Evolutionary conservation across 257 asterid genomes (phyloP).

Genomic region (Ballota nigra): DNA sequence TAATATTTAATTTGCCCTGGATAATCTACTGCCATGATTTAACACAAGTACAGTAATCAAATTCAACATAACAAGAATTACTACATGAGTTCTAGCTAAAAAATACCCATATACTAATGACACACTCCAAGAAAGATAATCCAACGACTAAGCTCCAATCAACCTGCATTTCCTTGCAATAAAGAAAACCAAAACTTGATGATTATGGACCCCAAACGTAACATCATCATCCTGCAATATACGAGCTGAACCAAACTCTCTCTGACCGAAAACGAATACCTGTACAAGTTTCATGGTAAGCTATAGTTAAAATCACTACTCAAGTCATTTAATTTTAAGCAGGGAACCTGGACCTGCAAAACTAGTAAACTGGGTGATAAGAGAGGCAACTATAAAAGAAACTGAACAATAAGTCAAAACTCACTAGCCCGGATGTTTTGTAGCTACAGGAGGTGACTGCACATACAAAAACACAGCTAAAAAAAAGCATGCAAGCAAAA

Average conservation of each 20-base stretch:
- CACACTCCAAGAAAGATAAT: neutral
- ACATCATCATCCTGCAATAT: conserved; percentile 39
- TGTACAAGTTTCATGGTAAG: conserved; percentile 70
- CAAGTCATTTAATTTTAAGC: conserved; percentile 42
- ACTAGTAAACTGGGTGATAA: conserved; percentile 50
- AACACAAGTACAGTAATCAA: neutral
- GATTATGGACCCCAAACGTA: neutral
- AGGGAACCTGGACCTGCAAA: conserved; percentile 98
- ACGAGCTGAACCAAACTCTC: conserved; percentile 33
- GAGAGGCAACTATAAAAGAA: conserved; percentile 18
- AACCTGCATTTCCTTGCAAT: conserved; percentile 26
- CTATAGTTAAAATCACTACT: conserved; percentile 35
- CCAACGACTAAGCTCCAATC: neutral
- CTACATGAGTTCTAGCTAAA: neutral
- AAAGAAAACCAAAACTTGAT: conserved; percentile 1
- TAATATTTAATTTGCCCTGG: too few species aligned
- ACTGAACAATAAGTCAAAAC: conserved; percentile 24
- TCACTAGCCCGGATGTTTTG: conserved; percentile 58
- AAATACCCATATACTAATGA: neutral
- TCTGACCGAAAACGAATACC: conserved; percentile 41
- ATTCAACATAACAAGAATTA: neutral
- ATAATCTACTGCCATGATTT: neutral
- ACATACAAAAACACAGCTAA: conserved; percentile 36
- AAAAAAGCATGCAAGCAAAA: neutral
- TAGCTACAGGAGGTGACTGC: conserved; percentile 66